Base-by-base conservation (phyloP, 1,139 yeast species). In the Kluyveromyces sp. region DNA sequence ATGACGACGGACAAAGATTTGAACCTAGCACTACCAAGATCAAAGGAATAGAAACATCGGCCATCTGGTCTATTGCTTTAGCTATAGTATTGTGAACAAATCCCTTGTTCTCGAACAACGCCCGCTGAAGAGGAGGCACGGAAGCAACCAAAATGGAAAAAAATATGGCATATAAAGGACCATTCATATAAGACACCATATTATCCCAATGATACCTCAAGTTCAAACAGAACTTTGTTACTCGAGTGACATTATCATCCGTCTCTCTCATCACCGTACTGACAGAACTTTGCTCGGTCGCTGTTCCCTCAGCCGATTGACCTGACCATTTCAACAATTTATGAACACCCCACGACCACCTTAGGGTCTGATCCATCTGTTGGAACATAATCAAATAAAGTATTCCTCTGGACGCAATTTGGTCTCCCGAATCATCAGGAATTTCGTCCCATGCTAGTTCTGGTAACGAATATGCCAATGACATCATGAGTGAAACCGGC, bases 321-420 rank as follows among this genome's bases (percentile, higher is more conserved):
- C 34, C 40, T 7, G 43, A 30, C 33, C 46, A 40, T 40, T 81
- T 73, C 48, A 85, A 68, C 47, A 85, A 68, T 20, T 78, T 81
- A 60, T 85, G 83, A 65, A 78, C 84, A n/a, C 95, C 95, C 94
- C 94, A 85, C 2, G 92, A 82, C 95, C 95, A 85, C 49, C 95
- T 70, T 47, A 85, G 69, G 55, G 84, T 74, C 65, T 84, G 94
- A 33, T 94, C 94, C 58, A 85, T 71, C 61, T 85, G 95, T 67
- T 85, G 94, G 65, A 85, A 85, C 41, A 85, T 80, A 46, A 85
- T 67, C 53, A 85, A 68, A 61, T 85, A 85, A 44, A 85, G 69
- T 42, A 85, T 79, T 37, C 94, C 95, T 49, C 95, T 71, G 3
- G 87, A 78, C 0, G 94, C 94, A 40, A 85, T 80, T 53, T 77